These are phyloP conservation scores for Gymnopilus junonius DNA, from an alignment of 768 basidiomycete genomes.

Conservation along the genomic window DNA sequence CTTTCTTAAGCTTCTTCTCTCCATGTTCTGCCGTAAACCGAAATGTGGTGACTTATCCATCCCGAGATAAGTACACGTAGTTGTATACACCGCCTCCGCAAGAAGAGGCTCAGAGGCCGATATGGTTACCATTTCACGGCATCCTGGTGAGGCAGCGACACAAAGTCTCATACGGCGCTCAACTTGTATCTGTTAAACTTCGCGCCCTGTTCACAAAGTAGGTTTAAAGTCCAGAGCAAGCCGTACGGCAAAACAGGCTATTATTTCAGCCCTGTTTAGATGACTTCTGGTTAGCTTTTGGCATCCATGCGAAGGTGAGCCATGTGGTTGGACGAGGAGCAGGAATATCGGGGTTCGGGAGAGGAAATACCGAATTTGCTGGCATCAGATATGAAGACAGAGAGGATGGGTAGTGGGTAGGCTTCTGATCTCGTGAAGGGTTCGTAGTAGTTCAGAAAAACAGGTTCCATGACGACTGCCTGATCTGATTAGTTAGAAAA, in stretches of 20 bases:
- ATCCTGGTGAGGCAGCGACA: conserved; percentile 14
- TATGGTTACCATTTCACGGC: conserved; percentile 24
- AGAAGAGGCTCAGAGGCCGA: too few relatives aligned
- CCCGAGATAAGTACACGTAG: not conserved
- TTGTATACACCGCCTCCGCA: conserved; percentile 27
- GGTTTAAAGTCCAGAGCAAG: not conserved
- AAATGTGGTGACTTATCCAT: not conserved
- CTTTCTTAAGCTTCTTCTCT: conserved; percentile 1
- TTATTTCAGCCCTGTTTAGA: not conserved
- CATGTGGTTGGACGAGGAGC: not conserved
- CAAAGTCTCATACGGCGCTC: conserved; percentile 31
- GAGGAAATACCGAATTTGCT: conserved; percentile 16
- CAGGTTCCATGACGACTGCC: not conserved
- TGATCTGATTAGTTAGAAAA: not conserved
- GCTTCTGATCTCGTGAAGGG: conserved; percentile 1
- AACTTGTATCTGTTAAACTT: conserved; percentile 23
- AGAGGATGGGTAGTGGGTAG: conserved; percentile 20
- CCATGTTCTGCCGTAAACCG: not conserved
- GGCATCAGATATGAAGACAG: conserved; percentile 27
- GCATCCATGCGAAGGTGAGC: conserved; percentile 22
- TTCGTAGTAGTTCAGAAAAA: not conserved
- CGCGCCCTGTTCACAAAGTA: not conserved
- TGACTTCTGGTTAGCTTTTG: too few relatives aligned
- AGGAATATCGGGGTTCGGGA: not conserved
- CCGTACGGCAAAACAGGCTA: not conserved